Conservation (phyloP, 176 grass and related monocot species). For the Aegilops bicornis region DNA sequence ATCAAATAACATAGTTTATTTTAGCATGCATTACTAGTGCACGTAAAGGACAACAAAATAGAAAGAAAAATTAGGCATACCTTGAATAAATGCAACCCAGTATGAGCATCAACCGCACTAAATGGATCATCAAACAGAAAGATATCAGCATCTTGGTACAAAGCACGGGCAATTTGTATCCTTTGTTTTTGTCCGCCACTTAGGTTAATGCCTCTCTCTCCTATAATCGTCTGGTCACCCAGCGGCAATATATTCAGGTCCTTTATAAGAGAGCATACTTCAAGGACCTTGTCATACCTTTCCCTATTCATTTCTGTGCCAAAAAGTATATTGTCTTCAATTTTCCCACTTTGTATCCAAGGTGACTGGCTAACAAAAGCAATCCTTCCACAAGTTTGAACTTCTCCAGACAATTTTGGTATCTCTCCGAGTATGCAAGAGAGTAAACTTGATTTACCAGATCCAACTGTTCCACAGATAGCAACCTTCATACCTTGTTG, state of each 20-base stretch:
- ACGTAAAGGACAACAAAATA: no score
- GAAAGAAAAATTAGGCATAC: no score
- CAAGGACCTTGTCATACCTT: conserved; percentile 46
- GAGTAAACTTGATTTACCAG: no score
- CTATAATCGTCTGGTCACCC: conserved; percentile 64
- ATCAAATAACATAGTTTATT: no score
- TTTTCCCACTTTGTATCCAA: conserved; percentile 67
- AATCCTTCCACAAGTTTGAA: conserved; percentile 36
- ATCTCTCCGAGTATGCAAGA: no score
- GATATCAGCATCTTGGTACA: conserved; percentile 68
- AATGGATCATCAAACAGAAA: conserved; percentile 76
- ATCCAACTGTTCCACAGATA: conserved; percentile 64
- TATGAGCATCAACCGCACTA: conserved; percentile 62
- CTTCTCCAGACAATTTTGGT: no score
- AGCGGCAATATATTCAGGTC: conserved; percentile 48
- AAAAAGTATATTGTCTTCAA: conserved; percentile 63
- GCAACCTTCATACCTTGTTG: conserved; percentile 46
- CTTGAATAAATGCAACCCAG: conserved; percentile 57
- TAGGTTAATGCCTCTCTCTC: conserved; percentile 74
- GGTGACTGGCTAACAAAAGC: conserved; percentile 61
- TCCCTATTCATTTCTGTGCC: conserved; percentile 39
- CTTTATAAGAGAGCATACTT: conserved; percentile 50
- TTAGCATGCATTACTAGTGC: no score
- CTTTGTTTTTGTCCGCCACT: conserved; percentile 61
- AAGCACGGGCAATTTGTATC: background rate